Conservation (phyloP, 805 yeast species). For the Groenewaldozyma salmanticensis region DNA sequence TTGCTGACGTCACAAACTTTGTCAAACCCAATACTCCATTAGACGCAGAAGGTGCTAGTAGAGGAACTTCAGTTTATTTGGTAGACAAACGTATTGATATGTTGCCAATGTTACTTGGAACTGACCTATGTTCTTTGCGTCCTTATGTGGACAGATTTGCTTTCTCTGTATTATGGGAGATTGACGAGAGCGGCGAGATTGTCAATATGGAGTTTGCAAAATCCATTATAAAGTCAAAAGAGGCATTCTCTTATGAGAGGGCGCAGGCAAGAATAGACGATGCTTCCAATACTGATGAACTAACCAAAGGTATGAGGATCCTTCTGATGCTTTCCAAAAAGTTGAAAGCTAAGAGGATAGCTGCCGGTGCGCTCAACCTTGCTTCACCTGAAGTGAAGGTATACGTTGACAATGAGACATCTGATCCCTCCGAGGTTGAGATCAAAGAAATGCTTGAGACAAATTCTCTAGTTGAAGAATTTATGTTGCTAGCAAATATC, state of each 20-base stretch:
- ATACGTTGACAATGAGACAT: constrained; percentile 92
- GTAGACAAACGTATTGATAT: constrained; percentile 98
- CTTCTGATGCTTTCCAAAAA: constrained; percentile 71
- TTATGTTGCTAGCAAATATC: constrained; percentile 94
- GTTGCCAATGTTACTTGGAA: constrained; percentile 92
- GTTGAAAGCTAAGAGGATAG: constrained; percentile 74
- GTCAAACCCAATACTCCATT: constrained; percentile 87
- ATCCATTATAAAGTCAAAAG: constrained; percentile 81
- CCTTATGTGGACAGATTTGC: constrained; percentile 96
- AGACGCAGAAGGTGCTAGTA: constrained; percentile 91
- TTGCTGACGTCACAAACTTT: constrained; percentile 97
- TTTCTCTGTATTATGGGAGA: constrained; percentile 92
- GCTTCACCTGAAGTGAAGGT: constrained; percentile 98
- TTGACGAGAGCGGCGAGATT: constrained; percentile 78
- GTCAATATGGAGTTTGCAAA: constrained; percentile 71
- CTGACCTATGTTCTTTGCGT: constrained; percentile 88
- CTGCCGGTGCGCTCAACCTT: constrained; percentile 91
- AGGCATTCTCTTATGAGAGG: constrained; percentile 88
- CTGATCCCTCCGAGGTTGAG: constrained; percentile 94
- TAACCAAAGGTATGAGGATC: constrained; percentile 83
- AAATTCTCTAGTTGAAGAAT: constrained; percentile 94
- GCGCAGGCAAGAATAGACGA: constrained; percentile 93
- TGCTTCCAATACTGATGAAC: constrained; percentile 58
- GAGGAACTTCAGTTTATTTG: constrained; percentile 94
- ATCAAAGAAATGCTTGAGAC: constrained; percentile 81